phyloP scores from a whole-genome alignment of 2,329 filamentous ascomycete genomes.

The Hypoxylon sp. region DNA sequence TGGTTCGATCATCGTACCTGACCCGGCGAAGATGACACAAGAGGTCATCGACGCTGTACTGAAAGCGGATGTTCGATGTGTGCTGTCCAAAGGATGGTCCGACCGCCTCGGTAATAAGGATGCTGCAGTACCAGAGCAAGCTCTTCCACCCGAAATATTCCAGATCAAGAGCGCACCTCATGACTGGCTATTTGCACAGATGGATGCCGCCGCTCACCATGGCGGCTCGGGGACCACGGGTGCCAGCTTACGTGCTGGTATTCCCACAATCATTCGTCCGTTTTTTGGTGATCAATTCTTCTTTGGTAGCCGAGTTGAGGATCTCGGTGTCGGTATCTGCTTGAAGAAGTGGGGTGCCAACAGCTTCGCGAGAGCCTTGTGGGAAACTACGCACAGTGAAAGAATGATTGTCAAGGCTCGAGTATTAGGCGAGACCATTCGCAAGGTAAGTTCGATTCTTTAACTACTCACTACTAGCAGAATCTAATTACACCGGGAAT shows the following conservation, averaged over 20 bases:
- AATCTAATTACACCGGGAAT: constrained; percentile 19
- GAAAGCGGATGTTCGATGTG: constrained; percentile 93
- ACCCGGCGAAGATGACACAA: constrained; percentile 88
- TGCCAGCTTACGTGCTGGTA: constrained; percentile 88
- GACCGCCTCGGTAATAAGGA: constrained; percentile 70
- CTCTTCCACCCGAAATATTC: constrained; percentile 83
- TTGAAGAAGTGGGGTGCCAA: constrained; percentile 92
- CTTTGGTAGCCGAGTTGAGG: constrained; percentile 90
- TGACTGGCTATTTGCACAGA: constrained; percentile 95
- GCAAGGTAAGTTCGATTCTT: constrained; percentile 72
- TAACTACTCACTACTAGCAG: constrained; percentile 29
- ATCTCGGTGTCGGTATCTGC: constrained; percentile 91
- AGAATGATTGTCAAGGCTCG: constrained; percentile 92
- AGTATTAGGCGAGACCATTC: constrained; percentile 87
- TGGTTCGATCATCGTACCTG: constrained; percentile 93
- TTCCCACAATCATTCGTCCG: constrained; percentile 94
- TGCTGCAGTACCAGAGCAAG: constrained; percentile 71
- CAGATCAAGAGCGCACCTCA: constrained; percentile 93
- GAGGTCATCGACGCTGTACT: constrained; percentile 93
- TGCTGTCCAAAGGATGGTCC: constrained; percentile 97
- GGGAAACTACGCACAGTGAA: constrained; percentile 91
- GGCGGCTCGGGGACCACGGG: constrained; percentile 96
- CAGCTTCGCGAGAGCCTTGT: constrained; percentile 86
- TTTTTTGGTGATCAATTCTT: constrained; percentile 99
- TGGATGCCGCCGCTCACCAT: constrained; percentile 95